phyloP scores from a whole-genome alignment of 768 basidiomycete genomes.

The Podaxis rugospora region DNA sequence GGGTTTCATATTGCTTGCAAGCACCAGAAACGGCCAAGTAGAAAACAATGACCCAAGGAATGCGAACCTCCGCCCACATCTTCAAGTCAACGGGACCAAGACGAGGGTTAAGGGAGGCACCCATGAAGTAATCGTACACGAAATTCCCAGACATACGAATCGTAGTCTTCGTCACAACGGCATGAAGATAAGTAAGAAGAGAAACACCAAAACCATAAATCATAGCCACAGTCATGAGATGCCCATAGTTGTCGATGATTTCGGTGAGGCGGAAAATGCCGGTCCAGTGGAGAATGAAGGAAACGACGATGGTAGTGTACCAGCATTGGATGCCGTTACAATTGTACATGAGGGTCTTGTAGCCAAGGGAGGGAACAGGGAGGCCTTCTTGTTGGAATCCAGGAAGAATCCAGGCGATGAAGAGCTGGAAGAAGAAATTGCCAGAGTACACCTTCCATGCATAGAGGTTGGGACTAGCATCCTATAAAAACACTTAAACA shows the following conservation, averaged over 20 bases:
- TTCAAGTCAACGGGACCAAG: conserved; percentile 91
- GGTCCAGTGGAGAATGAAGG: conserved; percentile 70
- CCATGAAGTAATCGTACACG: conserved; percentile 97
- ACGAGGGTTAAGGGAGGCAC: conserved; percentile 89
- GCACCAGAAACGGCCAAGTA: conserved; percentile 88
- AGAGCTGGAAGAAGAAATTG: conserved; percentile 83
- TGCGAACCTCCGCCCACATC: conserved; percentile 97
- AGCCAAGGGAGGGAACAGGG: conserved; percentile 90
- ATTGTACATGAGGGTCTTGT: conserved; percentile 92
- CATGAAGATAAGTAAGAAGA: conserved; percentile 75
- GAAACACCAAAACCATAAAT: conserved; percentile 85
- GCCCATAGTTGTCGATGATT: conserved; percentile 95
- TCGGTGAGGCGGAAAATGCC: conserved; percentile 86
- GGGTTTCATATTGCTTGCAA: conserved; percentile 91
- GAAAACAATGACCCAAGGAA: conserved; percentile 97
- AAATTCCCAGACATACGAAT: conserved; percentile 94
- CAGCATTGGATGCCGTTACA: conserved; percentile 89
- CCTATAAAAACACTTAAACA: conserved; percentile 39
- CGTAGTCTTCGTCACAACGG: conserved; percentile 71
- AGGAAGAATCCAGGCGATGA: conserved; percentile 87
- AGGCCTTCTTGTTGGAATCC: conserved; percentile 94
- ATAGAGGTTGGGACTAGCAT: conserved; percentile 85
- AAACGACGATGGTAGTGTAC: conserved; percentile 78
- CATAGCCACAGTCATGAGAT: conserved; percentile 93
- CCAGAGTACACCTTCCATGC: conserved; percentile 90